A percentile compares a stretch with the other conserved stretches of the same genome.
These are phyloP conservation scores for Asparagopsis taxiformis DNA, from an alignment of 31 red algal genomes.

Conservation along the genomic window DNA sequence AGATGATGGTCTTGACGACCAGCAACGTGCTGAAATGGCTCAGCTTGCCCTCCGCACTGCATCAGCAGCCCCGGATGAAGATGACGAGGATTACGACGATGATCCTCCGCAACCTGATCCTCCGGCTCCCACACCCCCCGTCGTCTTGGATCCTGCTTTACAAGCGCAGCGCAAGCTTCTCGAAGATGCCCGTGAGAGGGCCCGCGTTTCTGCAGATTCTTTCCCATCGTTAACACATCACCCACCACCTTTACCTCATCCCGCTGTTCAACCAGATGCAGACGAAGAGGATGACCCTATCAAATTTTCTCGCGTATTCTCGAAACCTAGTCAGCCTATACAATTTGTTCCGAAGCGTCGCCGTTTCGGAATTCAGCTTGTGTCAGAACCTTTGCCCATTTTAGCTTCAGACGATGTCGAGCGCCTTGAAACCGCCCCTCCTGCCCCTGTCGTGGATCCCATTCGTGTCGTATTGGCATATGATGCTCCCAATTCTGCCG, in stretches of 20 bases:
- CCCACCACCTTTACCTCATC: not conserved
- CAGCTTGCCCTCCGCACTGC: not conserved
- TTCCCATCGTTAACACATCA: not conserved
- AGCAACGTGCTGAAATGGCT: not conserved
- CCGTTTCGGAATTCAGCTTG: not conserved
- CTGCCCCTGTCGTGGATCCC: not conserved
- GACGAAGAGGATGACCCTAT: not conserved
- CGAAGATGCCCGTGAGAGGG: constrained; percentile 53
- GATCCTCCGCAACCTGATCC: not conserved
- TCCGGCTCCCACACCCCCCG: not conserved
- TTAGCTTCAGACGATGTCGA: not conserved
- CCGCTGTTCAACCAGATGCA: not conserved
- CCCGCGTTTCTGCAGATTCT: not conserved
- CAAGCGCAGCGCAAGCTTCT: not conserved
- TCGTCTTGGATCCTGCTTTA: not conserved
- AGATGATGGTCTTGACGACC: not conserved
- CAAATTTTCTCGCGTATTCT: not conserved
- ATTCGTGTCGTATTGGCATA: not conserved
- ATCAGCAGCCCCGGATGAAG: constrained; percentile 1
- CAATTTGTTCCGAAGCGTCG: not conserved
- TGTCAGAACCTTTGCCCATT: not conserved
- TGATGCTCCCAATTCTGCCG: not conserved
- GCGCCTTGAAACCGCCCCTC: not conserved
- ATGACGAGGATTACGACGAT: constrained; percentile 21
- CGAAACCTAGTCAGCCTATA: not conserved